phyloP scores from a whole-genome alignment of 176 grass and related monocot genomes.

The Carex scoparia region DNA sequence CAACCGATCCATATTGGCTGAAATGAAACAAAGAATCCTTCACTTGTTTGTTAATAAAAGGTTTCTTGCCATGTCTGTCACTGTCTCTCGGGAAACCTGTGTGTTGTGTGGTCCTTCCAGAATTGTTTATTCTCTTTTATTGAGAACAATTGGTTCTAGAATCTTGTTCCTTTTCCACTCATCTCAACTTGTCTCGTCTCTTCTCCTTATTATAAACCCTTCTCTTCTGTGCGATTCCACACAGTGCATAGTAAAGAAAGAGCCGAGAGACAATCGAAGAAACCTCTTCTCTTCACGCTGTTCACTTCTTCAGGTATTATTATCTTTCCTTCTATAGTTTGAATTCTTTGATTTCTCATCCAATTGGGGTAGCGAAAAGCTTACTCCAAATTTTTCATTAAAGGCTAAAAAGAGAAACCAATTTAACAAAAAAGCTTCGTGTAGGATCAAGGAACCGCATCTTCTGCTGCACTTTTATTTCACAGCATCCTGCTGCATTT shows the following conservation, averaged over 20 bases:
- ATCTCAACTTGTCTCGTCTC: not conserved
- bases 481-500: no score
- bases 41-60: not conserved
- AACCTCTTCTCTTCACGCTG: not conserved
- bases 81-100: not conserved
- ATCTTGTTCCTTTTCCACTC: not conserved
- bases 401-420: not conserved
- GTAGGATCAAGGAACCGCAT: no score
- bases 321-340: not conserved
- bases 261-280: not conserved
- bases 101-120: not conserved
- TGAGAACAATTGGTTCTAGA: not conserved
- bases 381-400: not conserved
- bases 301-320: not conserved
- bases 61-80: not conserved
- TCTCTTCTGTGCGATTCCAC: not conserved
- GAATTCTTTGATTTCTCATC: not conserved
- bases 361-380: not conserved
- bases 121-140: not conserved
- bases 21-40: not conserved
- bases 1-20: not conserved
- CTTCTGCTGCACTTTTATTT: no score
- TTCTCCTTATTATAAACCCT: not conserved
- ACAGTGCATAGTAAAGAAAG: not conserved
- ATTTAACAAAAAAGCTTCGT: not conserved